Conservation (phyloP, 139 green algal species). For the Chlamydomonas schloesseri region DNA sequence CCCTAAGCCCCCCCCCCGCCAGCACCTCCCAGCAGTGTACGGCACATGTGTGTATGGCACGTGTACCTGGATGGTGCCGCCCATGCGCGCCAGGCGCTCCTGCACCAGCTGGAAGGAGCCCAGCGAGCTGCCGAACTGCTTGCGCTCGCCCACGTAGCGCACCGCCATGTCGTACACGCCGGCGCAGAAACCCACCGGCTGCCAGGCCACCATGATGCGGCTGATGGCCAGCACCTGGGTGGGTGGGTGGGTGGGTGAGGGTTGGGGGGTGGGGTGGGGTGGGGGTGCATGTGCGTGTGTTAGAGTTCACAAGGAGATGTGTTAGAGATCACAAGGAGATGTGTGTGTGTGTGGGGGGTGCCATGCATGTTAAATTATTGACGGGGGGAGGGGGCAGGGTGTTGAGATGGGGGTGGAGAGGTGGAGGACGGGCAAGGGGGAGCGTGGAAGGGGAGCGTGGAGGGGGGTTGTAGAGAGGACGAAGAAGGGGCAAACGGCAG, state of each 20-base stretch:
- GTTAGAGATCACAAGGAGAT: no score
- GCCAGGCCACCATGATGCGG: conserved; percentile 96
- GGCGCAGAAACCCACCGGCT: conserved; percentile 91
- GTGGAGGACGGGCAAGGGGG: no score
- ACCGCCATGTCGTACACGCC: conserved; percentile 92
- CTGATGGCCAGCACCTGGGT: conserved; percentile 86
- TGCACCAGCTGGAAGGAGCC: conserved; percentile 89
- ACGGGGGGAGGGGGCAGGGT: no score
- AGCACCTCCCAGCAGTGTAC: neutral
- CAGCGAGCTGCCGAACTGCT: conserved; percentile 91
- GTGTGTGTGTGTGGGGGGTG: no score
- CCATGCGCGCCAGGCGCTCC: conserved; percentile 93
- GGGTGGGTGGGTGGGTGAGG: neutral
- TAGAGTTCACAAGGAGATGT: no score
- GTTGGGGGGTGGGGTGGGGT: neutral
- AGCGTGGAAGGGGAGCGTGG: no score
- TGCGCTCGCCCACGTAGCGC: conserved; percentile 83
- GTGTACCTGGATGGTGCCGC: conserved; percentile 80
- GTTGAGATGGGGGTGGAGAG: no score
- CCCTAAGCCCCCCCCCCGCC: conserved; percentile 25
- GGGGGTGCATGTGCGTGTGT: no score
- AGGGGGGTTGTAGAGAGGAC: no score
- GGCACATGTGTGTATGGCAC: no score
- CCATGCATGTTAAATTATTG: no score
- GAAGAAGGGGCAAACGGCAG: no score